Percentiles rank a stretch among this genome's conserved stretches.
phyloP scores from a whole-genome alignment of 202 grass and related monocot species.

The Hordeum pubiflorum region DNA sequence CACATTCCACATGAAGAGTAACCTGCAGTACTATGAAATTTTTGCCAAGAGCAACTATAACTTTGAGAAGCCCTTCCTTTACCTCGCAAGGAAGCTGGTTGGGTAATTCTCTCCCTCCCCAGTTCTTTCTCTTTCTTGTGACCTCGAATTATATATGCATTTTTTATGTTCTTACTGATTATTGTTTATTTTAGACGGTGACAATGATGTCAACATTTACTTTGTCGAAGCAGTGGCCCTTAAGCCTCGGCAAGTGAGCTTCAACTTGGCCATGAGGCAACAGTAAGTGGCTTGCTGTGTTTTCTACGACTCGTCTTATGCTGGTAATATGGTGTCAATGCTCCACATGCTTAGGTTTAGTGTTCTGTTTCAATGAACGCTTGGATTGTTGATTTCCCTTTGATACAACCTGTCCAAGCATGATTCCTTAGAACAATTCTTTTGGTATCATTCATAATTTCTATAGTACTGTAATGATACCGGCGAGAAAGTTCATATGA shows the following conservation, averaged over 20 bases:
- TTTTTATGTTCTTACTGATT: neutral
- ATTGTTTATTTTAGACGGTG: neutral
- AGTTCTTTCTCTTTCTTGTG: neutral
- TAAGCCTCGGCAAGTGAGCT: conserved; percentile 55
- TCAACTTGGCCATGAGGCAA: conserved; percentile 65
- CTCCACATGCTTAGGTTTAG: too few species aligned
- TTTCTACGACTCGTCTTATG: neutral
- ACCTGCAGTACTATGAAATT: conserved; percentile 49
- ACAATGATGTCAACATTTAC: conserved; percentile 50
- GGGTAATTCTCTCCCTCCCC: conserved; percentile 14
- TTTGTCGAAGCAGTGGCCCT: conserved; percentile 72
- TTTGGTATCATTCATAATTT: too few species aligned
- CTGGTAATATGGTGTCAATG: too few species aligned
- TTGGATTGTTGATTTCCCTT: neutral
- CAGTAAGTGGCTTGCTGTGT: conserved; percentile 33
- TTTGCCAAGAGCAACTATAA: conserved; percentile 69
- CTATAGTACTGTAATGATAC: too few species aligned
- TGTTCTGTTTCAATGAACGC: too few species aligned
- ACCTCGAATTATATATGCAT: neutral
- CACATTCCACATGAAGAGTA: conserved; percentile 57
- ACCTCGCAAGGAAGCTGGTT: conserved; percentile 46
- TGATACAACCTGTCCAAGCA: too few species aligned
- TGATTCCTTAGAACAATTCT: too few species aligned
- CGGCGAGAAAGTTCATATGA: too few species aligned
- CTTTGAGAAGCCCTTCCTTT: conserved; percentile 34